Conservation (phyloP, 306 rosid genomes). For the Malus sieversii region DNA sequence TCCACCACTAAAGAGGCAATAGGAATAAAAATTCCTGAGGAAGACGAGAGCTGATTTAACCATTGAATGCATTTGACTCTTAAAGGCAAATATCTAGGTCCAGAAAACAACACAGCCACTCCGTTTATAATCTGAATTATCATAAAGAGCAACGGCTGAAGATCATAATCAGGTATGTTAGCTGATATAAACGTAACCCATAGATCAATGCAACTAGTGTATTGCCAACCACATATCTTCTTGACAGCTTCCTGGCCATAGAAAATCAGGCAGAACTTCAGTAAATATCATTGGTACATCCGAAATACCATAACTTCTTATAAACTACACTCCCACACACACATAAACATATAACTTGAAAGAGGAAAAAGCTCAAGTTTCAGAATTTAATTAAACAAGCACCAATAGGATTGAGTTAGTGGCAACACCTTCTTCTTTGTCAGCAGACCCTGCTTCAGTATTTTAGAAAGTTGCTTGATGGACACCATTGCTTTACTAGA, state of each 20-base stretch:
- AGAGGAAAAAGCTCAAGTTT: not conserved
- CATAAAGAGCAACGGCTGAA: conserved; percentile 55
- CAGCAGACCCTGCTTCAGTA: conserved; percentile 58
- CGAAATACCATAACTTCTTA: not conserved
- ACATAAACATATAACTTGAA: not conserved
- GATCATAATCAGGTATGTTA: conserved; percentile 54
- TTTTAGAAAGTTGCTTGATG: conserved; percentile 51
- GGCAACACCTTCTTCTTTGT: conserved; percentile 63
- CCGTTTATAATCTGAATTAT: conserved; percentile 73
- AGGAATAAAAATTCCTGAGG: conserved; percentile 81
- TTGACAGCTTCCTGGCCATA: conserved; percentile 68
- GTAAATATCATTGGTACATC: not conserved
- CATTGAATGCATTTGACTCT: conserved; percentile 79
- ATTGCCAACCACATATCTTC: conserved; percentile 73
- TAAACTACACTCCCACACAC: not conserved
- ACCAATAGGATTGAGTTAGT: conserved; percentile 1
- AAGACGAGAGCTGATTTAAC: conserved; percentile 71
- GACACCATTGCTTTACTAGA: conserved; percentile 52
- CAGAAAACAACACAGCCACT: conserved; percentile 65
- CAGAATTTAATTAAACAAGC: conserved; percentile 9
- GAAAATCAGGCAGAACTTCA: conserved; percentile 23
- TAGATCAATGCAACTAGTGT: conserved; percentile 68
- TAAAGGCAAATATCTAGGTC: conserved; percentile 92
- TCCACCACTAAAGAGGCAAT: conserved; percentile 70
- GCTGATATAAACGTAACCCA: conserved; percentile 66